Evolutionary conservation across 257 asterid species (phyloP), one percentile per base, ranked within the genome.

Genomic region (Perilla frutescens): DNA sequence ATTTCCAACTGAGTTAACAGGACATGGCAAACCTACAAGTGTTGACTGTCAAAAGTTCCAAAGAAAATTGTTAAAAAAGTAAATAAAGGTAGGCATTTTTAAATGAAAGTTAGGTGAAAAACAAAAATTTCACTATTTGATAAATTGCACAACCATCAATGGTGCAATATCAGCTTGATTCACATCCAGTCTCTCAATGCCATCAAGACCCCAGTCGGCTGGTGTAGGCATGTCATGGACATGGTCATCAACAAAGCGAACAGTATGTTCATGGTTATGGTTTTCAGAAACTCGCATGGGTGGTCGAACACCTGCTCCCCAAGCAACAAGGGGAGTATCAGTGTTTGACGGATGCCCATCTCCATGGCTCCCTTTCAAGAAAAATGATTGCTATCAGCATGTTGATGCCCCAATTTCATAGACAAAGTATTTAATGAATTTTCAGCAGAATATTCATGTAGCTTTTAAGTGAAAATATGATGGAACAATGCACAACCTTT

Each of bases 81-180:
- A 54, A 43, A 54, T 29, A 68, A 55, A 10, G 20, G 43, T 45
- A 68, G 68, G 60, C 54, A 70, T 32, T 61, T 20, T 15, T 40
- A 68, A 59, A 74, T 29, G 49, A 45, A 50, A 43, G 39, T 34
- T 54, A 54, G 26, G 62, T 6, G 62, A 61, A 71, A 74, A 71
- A 37, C 9, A 44, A 63, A 63, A 65, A 43, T 20, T 49, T n/a
- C 45, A 70, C 13, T 9, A 76, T 32, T 64, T 68, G 77, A 63
- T 71, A 73, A 73, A 81, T 58, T 74, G 62, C 43, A 83, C 85
- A 66, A 94, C 99, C 99, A 94, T 91, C 86, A 94, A 76, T 3
- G 99, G 93, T 56, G 99, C 96, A 70, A 94, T 92, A 85, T 94
- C 99, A 72, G 97, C 99, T 87, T 94, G 99, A 88, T 94, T 92